Evolutionary conservation across 768 basidiomycete genomes (phyloP).

Genomic region (Tubosaeta brunneosetosa): DNA sequence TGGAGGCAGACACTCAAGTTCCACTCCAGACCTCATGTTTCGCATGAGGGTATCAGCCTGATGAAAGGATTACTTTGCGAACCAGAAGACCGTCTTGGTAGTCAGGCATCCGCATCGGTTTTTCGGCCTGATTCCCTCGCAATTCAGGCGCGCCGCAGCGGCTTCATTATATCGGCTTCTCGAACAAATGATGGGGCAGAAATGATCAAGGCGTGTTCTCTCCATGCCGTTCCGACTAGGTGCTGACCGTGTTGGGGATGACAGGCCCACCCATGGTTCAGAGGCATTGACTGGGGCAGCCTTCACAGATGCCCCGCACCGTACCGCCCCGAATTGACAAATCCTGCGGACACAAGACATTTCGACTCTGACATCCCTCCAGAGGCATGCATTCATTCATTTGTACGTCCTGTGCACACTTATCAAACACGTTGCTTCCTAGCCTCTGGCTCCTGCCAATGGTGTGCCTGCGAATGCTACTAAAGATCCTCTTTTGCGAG

Average conservation of each 20-base stretch:
- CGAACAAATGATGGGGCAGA: slow-evolving; percentile 79
- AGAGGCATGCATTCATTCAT: slow-evolving; percentile 56
- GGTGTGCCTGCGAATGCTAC: slow-evolving; percentile 81
- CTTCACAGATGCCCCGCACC: slow-evolving; percentile 83
- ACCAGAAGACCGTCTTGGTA: slow-evolving; percentile 89
- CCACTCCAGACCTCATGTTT: slow-evolving; percentile 77
- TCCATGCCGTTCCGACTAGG: slow-evolving; percentile 10
- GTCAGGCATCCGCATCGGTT: slow-evolving; percentile 61
- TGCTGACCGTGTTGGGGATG: slow-evolving; percentile 15
- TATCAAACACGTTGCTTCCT: slow-evolving; percentile 30
- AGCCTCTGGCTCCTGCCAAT: slow-evolving; percentile 88
- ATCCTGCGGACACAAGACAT: slow-evolving; percentile 87
- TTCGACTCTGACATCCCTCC: slow-evolving; percentile 93
- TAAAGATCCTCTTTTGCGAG: slow-evolving; percentile 81
- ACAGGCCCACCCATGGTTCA: slow-evolving; percentile 87
- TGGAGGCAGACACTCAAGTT: slow-evolving; percentile 90
- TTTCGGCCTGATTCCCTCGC: slow-evolving; percentile 76
- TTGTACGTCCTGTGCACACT: slow-evolving; percentile 19
- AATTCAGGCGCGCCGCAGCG: slow-evolving; percentile 68
- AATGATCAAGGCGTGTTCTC: slow-evolving; percentile 68
- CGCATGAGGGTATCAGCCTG: slow-evolving; percentile 81
- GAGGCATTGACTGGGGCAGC: slow-evolving; percentile 83
- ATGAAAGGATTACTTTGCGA: slow-evolving; percentile 91
- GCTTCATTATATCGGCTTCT: slow-evolving; percentile 52
- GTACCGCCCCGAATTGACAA: slow-evolving; percentile 78